Conservation (phyloP, 1,284 basidiomycete genomes). For the Papiliotrema flavescens region DNA sequence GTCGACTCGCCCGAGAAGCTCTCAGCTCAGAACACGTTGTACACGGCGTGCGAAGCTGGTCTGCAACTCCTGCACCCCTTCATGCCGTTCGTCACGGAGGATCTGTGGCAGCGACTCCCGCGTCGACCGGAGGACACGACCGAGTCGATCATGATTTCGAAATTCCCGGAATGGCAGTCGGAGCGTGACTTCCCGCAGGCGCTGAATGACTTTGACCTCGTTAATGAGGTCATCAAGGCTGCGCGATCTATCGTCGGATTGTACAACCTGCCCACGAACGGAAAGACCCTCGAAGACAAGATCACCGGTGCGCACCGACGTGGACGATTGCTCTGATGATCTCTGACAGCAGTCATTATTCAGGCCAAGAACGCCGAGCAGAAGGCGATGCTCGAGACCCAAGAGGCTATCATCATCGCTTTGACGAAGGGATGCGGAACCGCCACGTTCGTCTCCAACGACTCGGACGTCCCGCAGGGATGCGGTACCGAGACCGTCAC, state of each 20-base stretch:
- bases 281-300: conserved; percentile 50
- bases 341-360: conserved; percentile 63
- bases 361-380: conserved; percentile 66
- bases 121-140: conserved; percentile 75
- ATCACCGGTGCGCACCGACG: conserved; percentile 33
- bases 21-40: conserved; percentile 93
- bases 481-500: conserved; percentile 82
- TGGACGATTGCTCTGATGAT: neutral
- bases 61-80: conserved; percentile 90
- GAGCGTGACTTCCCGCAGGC: conserved; percentile 68
- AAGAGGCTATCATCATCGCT: conserved; percentile 70
- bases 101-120: conserved; percentile 95
- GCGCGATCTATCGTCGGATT: conserved; percentile 82
- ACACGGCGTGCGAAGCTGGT: conserved; percentile 89
- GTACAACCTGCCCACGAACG: conserved; percentile 86
- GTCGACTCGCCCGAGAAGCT: conserved; percentile 61
- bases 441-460: conserved; percentile 59
- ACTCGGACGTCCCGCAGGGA: conserved; percentile 68
- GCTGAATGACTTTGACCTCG: conserved; percentile 78
- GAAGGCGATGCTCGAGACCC: conserved; percentile 63
- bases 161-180: conserved; percentile 64
- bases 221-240: conserved; percentile 74
- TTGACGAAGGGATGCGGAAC: conserved; percentile 86
- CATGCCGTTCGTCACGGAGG: conserved; percentile 99
- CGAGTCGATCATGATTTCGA: conserved; percentile 82